Conservation (phyloP, 352 stramenopile genomes). For the Pythium dissimile region DNA sequence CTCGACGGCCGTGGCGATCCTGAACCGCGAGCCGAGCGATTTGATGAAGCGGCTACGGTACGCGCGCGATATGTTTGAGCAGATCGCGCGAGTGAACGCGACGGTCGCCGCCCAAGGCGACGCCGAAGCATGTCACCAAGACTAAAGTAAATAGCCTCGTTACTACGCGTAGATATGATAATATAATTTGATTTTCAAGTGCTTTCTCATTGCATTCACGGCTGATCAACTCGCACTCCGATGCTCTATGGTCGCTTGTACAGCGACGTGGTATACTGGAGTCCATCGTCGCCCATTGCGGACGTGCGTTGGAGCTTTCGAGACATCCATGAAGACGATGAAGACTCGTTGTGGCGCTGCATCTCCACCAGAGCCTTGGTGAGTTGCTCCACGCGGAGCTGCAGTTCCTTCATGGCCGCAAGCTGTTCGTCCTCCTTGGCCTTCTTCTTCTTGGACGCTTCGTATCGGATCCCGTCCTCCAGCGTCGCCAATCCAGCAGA, state of each 20-base stretch:
- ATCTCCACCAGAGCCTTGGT: constrained; percentile 33
- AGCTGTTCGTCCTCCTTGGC: constrained; percentile 22
- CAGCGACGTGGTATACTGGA: constrained; percentile 7
- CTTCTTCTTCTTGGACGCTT: constrained; percentile 39
- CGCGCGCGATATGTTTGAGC: constrained; percentile 95
- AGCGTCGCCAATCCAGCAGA: constrained; percentile 26
- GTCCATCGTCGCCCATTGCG: not conserved
- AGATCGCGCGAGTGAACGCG: constrained; percentile 66
- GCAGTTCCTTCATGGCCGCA: constrained; percentile 29
- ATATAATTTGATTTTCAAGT: constrained; percentile 11
- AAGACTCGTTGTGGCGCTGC: constrained; percentile 16
- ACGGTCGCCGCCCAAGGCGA: not conserved
- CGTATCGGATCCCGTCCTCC: constrained; percentile 57
- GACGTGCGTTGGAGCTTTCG: not conserved
- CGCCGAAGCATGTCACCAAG: constrained; percentile 8
- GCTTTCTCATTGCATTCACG: constrained; percentile 1
- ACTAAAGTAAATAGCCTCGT: not conserved
- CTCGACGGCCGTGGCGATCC: constrained; percentile 49
- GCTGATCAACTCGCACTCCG: not conserved
- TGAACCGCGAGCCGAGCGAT: constrained; percentile 56
- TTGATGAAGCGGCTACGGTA: constrained; percentile 87
- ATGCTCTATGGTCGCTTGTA: constrained; percentile 2
- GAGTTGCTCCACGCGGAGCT: constrained; percentile 40
- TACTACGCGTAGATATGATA: constrained; percentile 5
- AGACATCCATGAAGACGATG: constrained; percentile 1